Evolutionary conservation across 495 filamentous ascomycete species (phyloP), one percentile per base, ranked within the genome.

Genomic region (Baudoinia panamericana): DNA sequence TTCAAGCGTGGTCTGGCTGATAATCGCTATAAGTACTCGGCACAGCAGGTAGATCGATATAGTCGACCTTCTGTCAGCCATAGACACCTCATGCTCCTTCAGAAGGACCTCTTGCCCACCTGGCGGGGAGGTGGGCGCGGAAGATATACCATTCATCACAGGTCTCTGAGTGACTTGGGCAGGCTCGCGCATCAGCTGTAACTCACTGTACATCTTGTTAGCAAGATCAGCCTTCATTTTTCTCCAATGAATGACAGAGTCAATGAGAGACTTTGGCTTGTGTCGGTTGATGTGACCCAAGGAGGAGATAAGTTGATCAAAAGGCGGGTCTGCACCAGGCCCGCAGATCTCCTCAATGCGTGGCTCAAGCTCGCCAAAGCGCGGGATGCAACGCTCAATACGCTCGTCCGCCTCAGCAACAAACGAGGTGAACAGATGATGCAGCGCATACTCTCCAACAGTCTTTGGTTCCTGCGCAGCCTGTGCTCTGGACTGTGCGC

Each of bases 181-280:
- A 16, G 36, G 1, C 15, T 51, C 48, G 4, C 43, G 42, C 13
- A 46, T 15, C 13, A 19, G 10, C 18, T 46, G 43, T 3, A 45
- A 30, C 34, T 51, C 48, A 17, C 24, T 23, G 21, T 33, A 31
- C 26, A 41, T 39, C 16, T 24, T 5, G 28, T 51, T 46, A 20
- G 85, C 83, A 9, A 82, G 76, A 61, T 95, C 90, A 50, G 86
- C 88, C 62, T 93, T 94, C 28, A 72, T 77, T 58, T 94, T 94
- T 28, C 92, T 73, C 90, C 90, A 97, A 16, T 85, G 73, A 84
- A 97, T 96, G 46, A 96, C 80, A 8, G 84, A 84, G 60, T 96
- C 88, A 50, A 97, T 93, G 39, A 97, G 60, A n/a, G 84, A 81
- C 52, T 87, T 94, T 4, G 90, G 92, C 51, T 95, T 93, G 52